A percentile compares a stretch with the other conserved stretches of the same genome.
Conservation (phyloP, 495 filamentous ascomycete species). For the Penicillium paradoxum region DNA sequence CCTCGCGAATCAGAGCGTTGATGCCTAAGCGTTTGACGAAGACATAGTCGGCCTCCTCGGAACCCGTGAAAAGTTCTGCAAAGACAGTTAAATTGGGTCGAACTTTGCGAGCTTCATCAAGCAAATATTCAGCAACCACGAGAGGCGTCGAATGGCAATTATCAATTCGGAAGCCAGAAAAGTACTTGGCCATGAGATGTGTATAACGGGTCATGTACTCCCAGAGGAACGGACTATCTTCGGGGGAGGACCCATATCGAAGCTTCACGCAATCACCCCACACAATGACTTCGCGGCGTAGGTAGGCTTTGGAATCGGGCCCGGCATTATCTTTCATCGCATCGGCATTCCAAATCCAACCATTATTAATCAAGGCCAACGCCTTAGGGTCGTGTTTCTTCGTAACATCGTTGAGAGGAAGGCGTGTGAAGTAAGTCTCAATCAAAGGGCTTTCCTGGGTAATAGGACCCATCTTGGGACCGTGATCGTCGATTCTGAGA, state of each 20-base stretch:
- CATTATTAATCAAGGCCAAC: conserved; percentile 88
- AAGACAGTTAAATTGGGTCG: conserved; percentile 86
- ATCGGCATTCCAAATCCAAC: conserved; percentile 98
- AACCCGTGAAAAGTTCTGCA: conserved; percentile 94
- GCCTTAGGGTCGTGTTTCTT: conserved; percentile 69
- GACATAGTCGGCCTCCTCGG: conserved; percentile 90
- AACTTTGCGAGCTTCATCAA: conserved; percentile 85
- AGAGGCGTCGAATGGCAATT: conserved; percentile 97
- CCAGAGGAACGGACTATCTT: conserved; percentile 94
- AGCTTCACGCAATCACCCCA: conserved; percentile 99
- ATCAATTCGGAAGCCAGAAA: conserved; percentile 92
- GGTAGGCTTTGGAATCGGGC: conserved; percentile 78
- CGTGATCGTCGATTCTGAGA: conserved; percentile 81
- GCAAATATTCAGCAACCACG: conserved; percentile 85
- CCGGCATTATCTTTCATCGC: conserved; percentile 92
- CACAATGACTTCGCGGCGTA: conserved; percentile 90
- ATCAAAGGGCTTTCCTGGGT: conserved; percentile 73
- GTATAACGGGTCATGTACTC: conserved; percentile 93
- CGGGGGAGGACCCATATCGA: conserved; percentile 72
- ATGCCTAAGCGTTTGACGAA: conserved; percentile 91
- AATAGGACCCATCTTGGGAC: conserved; percentile 81
- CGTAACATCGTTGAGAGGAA: conserved; percentile 75
- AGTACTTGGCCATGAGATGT: conserved; percentile 89
- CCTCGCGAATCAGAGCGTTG: conserved; percentile 87
- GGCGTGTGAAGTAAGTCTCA: conserved; percentile 91